These are phyloP conservation scores for Potentilla sterilis DNA, from an alignment of 306 rosid genomes.

Conservation along the genomic window DNA sequence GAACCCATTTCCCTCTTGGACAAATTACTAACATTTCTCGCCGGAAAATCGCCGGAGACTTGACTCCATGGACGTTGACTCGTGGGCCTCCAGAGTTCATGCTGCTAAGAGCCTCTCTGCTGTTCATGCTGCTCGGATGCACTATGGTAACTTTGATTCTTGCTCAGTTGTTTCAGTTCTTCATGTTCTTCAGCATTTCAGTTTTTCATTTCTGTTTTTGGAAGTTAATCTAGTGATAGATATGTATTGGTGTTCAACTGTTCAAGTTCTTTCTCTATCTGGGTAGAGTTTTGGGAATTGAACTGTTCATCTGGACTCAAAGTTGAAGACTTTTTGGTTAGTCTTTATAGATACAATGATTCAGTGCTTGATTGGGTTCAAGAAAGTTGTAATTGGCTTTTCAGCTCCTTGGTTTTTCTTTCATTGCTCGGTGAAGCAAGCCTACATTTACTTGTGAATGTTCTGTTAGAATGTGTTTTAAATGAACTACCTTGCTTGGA, in stretches of 20 bases:
- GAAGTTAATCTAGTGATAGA: not conserved
- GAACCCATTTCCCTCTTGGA: constrained; percentile 8
- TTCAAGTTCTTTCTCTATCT: constrained; percentile 1
- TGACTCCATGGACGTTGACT: constrained; percentile 65
- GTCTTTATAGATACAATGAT: not conserved
- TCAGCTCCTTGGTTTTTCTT: not conserved
- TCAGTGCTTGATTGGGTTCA: constrained; percentile 5
- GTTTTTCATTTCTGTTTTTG: not conserved
- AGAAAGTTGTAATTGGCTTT: not conserved
- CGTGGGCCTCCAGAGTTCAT: constrained; percentile 58
- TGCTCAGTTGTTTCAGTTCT: not conserved
- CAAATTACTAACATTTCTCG: constrained; percentile 5
- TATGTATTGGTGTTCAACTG: not conserved
- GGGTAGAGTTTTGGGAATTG: not conserved
- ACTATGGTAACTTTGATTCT: constrained; percentile 50
- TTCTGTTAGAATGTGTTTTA: constrained; percentile 8
- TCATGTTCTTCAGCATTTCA: constrained; percentile 18
- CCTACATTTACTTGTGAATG: not conserved
- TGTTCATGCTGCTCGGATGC: constrained; percentile 58
- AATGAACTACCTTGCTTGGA: constrained; percentile 18
- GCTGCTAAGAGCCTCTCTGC: constrained; percentile 57
- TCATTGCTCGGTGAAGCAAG: not conserved
- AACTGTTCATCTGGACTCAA: not conserved
- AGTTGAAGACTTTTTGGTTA: constrained; percentile 3
- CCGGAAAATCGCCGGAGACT: constrained; percentile 23